A percentile compares a stretch with the other conserved stretches of the same genome.
Evolutionary conservation across 805 yeast species (phyloP).

Genomic region (Yamadazyma philogaea): DNA sequence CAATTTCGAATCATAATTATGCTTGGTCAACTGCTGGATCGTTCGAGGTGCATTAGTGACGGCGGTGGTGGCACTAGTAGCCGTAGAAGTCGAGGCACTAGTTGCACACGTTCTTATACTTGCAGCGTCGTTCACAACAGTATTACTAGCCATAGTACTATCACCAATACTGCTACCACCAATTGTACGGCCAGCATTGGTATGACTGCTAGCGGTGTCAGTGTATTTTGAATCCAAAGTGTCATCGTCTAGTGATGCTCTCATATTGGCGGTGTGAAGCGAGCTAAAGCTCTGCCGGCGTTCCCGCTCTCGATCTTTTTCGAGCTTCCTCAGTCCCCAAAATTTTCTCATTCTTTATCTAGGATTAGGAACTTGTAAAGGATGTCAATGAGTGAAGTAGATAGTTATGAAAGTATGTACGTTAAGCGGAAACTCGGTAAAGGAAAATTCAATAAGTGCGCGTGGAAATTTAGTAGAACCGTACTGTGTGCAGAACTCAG

Average conservation of each 20-base stretch:
- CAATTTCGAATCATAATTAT: constrained; percentile 30
- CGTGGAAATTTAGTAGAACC: constrained; percentile 1
- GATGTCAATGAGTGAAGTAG: neutral
- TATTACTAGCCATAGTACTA: neutral
- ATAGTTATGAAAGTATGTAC: neutral
- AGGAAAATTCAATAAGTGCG: constrained; percentile 2
- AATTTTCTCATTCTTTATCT: constrained; percentile 5
- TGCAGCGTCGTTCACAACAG: neutral
- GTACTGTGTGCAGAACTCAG: neutral
- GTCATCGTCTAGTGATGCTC: neutral
- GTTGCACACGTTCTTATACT: neutral
- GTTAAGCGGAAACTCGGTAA: neutral
- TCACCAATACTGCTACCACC: neutral
- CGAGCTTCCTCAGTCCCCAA: constrained; percentile 8
- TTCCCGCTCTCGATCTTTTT: constrained; percentile 15
- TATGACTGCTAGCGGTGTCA: neutral
- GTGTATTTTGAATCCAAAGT: neutral
- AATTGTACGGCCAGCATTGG: neutral
- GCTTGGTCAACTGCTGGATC: constrained; percentile 8
- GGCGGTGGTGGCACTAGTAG: neutral
- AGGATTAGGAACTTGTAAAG: neutral
- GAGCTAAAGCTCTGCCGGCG: constrained; percentile 13
- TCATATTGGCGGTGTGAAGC: constrained; percentile 8
- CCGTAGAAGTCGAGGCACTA: neutral
- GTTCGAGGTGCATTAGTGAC: neutral